Base-by-base conservation (phyloP, 306 rosid species). In the Cyclanthera cordifolia region DNA sequence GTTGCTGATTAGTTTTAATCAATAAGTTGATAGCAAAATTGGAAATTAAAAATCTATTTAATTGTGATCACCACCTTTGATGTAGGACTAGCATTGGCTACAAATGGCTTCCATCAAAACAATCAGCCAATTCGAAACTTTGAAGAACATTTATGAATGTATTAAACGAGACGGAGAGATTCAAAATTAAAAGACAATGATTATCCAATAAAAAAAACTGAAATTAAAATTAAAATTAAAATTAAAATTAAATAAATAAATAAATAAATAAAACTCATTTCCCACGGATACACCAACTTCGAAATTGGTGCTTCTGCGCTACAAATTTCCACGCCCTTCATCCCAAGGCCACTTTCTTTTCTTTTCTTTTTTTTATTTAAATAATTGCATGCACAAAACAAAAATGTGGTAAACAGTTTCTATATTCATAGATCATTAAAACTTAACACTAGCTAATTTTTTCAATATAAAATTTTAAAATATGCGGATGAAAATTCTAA, bases 221-320 rank as follows among this genome's bases (percentile, higher is more conserved):
- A 32, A 3, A 32, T n/a, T n/a, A 34, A 34, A 6, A n/a, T 8
- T 25, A 28, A 7, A 2, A 5, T 28, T 28, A 28, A 28, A 28
- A 2, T 0, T 5, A 7, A 15, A 28, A 14, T 6, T 4, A 14
- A n/a, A 16, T 25, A 27, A 6, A 8, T 5, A 16, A 49, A 4
- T 6, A 53, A 9, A 0, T 16, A 32, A 7, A n/a, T n/a, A n/a
- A n/a, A n/a, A n/a, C n/a, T 46, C 24, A 58, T 58, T 58, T 58
- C 46, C 15, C 4, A 2, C 10, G 24, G 15, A 32, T 43, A 27
- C 69, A 63, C 69, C 32, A 39, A 41, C 69, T 64, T 64, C 52
- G 69, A 64, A 64, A 21, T 12, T 41, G 69, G 52, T 21, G 69
- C 52, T 64, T 6, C 69, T 64, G 52, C 52, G 2, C 13, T 51